Base-by-base conservation (phyloP, 2,329 filamentous ascomycete genomes). In the Talaromyces sp. region DNA sequence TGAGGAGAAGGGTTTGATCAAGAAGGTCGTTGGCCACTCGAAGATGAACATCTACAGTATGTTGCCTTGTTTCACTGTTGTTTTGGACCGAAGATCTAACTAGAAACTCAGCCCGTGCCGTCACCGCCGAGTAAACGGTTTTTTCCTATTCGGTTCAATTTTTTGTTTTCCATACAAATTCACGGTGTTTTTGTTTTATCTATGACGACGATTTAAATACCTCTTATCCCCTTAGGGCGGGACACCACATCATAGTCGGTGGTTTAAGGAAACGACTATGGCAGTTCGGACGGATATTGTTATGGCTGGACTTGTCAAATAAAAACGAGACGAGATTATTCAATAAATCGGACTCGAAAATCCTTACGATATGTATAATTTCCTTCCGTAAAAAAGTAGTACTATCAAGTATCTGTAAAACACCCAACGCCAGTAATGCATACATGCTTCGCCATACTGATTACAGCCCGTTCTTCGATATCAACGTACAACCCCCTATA, bases 1-100 rank as follows among this genome's bases (percentile, higher is more conserved):
- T 73, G 93, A 98, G 89, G 92, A 96, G 86, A 95, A 93, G 88
- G 95, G 93, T 74, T 87, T 92, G 82, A 99, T 99, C 85, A 96
- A 95, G 89, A 93, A 96, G 82, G 86, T 99, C 74, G 92, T 98
- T 71, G 87, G 87, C 71, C 96, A 99, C 88, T 93, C 89, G 85
- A 95, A 93, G 86, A 89, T 96, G 87, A 91, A 89, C 86, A 96
- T 99, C 85, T 99, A 97, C 91, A 99, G 87, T 89, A 83, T 71
- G 87, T 86, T 52, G 55, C 19, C 36, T 55, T 9, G 11, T 52
- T 17, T 54, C 2, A 8, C 11, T 27, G 11, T 9, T 17, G 27
- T 52, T 10, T 52, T 28, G 4, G 13, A 36, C 33, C 32, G 2
- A 22, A 22, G 19, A 25, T 65, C 66, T 66, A 60, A 67, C 33